Percentiles rank a stretch among this genome's conserved stretches.
These are phyloP conservation scores for Silybum marianum DNA, from an alignment of 129 eudicot species.

Conservation along the genomic window DNA sequence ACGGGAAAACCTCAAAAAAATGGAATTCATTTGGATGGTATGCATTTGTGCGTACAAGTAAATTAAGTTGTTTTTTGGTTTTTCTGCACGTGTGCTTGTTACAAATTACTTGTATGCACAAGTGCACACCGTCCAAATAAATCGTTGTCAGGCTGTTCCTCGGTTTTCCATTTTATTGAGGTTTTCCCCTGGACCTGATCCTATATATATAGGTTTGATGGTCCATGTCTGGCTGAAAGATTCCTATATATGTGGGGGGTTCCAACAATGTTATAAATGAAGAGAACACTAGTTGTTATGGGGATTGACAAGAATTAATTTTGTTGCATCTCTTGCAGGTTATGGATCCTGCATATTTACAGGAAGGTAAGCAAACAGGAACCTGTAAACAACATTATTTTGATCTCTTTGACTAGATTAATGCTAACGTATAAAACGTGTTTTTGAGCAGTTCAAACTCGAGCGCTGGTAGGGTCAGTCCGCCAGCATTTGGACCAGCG, in stretches of 20 bases:
- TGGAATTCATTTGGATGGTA: no score
- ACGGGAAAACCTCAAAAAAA: no score
- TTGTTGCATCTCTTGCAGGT: conserved; percentile 45
- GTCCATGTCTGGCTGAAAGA: no score
- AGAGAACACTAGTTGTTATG: background rate
- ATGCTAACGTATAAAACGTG: conserved; percentile 22
- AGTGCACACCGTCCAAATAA: no score
- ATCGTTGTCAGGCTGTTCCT: no score
- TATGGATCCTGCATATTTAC: conserved; percentile 80
- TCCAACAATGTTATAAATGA: background rate
- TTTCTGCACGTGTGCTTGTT: no score
- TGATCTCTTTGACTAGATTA: background rate
- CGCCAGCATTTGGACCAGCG: conserved; percentile 66
- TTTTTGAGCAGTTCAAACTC: conserved; percentile 53
- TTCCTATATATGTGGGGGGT: background rate
- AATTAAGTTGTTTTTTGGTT: no score
- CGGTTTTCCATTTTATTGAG: no score
- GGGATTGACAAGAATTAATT: background rate
- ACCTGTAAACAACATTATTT: background rate
- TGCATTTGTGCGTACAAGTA: no score
- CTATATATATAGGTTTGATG: no score
- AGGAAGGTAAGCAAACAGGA: conserved; percentile 62
- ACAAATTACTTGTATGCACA: no score
- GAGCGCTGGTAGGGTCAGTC: conserved; percentile 31
- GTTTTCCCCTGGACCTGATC: no score